Evolutionary conservation across 371 early-diverging fungal species (phyloP), one percentile per base, ranked within the genome.

Genomic region (Capniomyces stellatus): DNA sequence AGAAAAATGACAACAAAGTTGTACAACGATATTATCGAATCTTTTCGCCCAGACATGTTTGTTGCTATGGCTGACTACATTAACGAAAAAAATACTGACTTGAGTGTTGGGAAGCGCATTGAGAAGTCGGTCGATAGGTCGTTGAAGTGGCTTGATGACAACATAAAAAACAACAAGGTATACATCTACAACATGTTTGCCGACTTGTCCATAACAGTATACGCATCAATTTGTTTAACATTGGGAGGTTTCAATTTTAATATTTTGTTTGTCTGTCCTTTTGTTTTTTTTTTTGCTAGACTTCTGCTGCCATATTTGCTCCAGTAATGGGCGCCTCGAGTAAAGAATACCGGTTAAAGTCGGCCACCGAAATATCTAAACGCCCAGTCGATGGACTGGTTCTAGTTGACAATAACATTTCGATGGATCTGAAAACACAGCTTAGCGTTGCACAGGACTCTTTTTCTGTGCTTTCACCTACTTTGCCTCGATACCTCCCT

Each of bases 91-190:
- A 53, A 43, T 28, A 57, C 57, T 1, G 59, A 62, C 24, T 51
- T 64, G 21, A 52, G 57, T 12, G 40, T 23, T 18, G 51, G 18
- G 19, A 84, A 81, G 51, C 74, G 86, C 39, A 71, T 80, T 3
- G 59, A 59, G 31, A 77, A 75, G 58, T 79, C 84, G 3, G 78
- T 83, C 0, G 73, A 79, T 51, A 69, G 85, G 50, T 72, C 82
- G 1, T 58, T 77, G 15, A 71, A 71, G 23, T 86, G 85, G 85
- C 55, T 77, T 54, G 75, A 75, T 52, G 68, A 73, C 54, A 55
- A 59, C 19, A 39, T 75, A 50, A 30, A 41, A 23, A 35, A 35
- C 24, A 42, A 44, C 2, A 35, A 35, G 35, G 35, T 35, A 10
- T 35, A 15, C 29, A 46, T 18, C 15, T 46, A n/a, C 27, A 46